phyloP scores from a whole-genome alignment of 192 early-diverging fungal species.

The Geranomyces michiganensis region DNA sequence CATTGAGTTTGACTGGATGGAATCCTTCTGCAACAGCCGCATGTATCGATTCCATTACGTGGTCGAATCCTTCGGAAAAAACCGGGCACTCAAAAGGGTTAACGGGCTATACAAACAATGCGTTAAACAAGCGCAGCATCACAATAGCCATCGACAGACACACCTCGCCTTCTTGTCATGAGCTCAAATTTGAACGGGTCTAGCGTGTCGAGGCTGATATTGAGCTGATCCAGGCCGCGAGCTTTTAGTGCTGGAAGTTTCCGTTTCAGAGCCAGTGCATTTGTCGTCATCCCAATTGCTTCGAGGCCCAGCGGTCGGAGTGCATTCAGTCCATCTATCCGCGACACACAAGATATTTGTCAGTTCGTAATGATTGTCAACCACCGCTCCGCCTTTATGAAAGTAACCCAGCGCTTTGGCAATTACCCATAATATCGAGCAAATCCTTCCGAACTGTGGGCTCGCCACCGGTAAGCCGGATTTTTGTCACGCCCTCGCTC shows the following conservation, averaged over 20 bases:
- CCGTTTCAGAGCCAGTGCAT: slow-evolving; percentile 87
- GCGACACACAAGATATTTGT: too few relatives aligned
- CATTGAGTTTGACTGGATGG: slow-evolving; percentile 85
- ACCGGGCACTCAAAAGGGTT: not conserved
- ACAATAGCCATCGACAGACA: not conserved
- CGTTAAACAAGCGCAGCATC: slow-evolving; percentile 9
- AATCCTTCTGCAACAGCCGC: slow-evolving; percentile 68
- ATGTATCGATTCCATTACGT: slow-evolving; percentile 77
- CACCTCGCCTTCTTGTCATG: slow-evolving; percentile 83
- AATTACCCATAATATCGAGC: slow-evolving; percentile 75
- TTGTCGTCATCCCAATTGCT: slow-evolving; percentile 90
- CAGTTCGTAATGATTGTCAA: not conserved
- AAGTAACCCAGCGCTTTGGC: too few relatives aligned
- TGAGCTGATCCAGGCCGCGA: slow-evolving; percentile 82
- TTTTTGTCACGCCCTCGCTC: slow-evolving; percentile 85
- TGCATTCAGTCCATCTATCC: slow-evolving; percentile 65
- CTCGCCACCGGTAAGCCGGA: slow-evolving; percentile 94
- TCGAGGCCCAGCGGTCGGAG: slow-evolving; percentile 74
- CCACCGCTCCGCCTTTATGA: not conserved
- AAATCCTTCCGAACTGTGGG: slow-evolving; percentile 93
- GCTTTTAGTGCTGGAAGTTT: slow-evolving; percentile 73
- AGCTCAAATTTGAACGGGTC: slow-evolving; percentile 86
- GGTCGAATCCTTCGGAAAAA: slow-evolving; percentile 59
- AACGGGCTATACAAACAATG: not conserved
- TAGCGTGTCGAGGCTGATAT: slow-evolving; percentile 91